A percentile compares a stretch with the other conserved stretches of the same genome.
Conservation (phyloP, 1,284 basidiomycete species). For the Moniliella sp. region DNA sequence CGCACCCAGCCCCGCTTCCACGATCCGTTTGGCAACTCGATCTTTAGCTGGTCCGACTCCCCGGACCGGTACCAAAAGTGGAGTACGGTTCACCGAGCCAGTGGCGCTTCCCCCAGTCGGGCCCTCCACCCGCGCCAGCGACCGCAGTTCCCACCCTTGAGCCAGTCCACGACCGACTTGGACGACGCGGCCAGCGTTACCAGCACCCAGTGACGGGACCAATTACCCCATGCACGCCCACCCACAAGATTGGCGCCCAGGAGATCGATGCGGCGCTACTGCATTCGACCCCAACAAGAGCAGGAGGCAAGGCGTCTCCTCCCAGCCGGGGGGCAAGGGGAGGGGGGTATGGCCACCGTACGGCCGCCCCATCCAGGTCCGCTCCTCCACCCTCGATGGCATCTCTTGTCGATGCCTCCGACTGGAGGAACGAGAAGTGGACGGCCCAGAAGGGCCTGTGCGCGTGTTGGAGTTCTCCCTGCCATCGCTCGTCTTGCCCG, state of each 20-base stretch:
- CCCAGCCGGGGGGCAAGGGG: background rate
- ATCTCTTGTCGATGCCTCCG: constrained; percentile 6
- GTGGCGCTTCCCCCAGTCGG: background rate
- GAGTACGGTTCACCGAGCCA: constrained; percentile 1
- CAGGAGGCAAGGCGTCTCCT: background rate
- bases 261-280: background rate
- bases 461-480: constrained; percentile 11
- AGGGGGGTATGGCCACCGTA: background rate
- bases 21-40: constrained; percentile 41
- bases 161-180: background rate
- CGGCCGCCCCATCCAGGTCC: constrained; percentile 3
- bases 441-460: constrained; percentile 7
- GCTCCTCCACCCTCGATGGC: constrained; percentile 11
- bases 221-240: too few relatives aligned
- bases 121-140: background rate
- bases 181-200: background rate
- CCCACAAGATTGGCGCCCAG: too few relatives aligned
- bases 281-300: too few relatives aligned
- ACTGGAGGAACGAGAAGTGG: background rate
- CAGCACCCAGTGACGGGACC: background rate
- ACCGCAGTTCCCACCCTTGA: background rate
- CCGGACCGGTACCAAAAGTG: constrained; percentile 19
- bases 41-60: constrained; percentile 25
- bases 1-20: constrained; percentile 61
- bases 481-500: constrained; percentile 20